phyloP scores from a whole-genome alignment of 169 alveolate species.

The Plasmodium cynomolgi region DNA sequence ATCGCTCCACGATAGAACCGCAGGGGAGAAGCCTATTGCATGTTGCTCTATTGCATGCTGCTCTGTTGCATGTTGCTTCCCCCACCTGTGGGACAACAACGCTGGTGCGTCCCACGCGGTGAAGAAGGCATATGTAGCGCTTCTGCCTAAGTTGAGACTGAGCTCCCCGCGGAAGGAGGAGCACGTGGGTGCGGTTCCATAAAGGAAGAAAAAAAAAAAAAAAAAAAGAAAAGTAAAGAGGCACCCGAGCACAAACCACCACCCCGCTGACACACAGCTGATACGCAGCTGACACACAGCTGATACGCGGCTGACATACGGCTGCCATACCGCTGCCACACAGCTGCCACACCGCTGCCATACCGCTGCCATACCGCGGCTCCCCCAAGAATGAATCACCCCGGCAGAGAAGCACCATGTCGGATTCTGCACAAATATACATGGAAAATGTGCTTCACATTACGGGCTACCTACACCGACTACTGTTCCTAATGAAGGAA shows the following conservation, averaged over 20 bases:
- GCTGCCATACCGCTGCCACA: neutral
- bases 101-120: neutral
- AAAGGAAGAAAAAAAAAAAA: neutral
- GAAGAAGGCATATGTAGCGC: neutral
- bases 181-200: neutral
- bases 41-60: no score
- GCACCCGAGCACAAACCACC: no score
- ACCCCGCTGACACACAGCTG: neutral
- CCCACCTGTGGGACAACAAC: neutral
- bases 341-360: neutral
- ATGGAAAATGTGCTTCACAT: constrained; percentile 62
- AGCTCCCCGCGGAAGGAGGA: neutral
- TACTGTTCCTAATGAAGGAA: constrained; percentile 62
- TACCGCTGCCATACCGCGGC: neutral
- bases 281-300: neutral
- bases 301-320: no score
- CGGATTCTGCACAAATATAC: constrained; percentile 66
- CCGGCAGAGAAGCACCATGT: constrained; percentile 14
- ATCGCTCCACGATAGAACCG: no score
- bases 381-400: neutral
- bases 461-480: constrained; percentile 68
- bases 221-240: neutral
- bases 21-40: no score
- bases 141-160: neutral
- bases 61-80: no score